phyloP scores from a whole-genome alignment of 2,329 filamentous ascomycete species.

The Byssochlamys sp. region DNA sequence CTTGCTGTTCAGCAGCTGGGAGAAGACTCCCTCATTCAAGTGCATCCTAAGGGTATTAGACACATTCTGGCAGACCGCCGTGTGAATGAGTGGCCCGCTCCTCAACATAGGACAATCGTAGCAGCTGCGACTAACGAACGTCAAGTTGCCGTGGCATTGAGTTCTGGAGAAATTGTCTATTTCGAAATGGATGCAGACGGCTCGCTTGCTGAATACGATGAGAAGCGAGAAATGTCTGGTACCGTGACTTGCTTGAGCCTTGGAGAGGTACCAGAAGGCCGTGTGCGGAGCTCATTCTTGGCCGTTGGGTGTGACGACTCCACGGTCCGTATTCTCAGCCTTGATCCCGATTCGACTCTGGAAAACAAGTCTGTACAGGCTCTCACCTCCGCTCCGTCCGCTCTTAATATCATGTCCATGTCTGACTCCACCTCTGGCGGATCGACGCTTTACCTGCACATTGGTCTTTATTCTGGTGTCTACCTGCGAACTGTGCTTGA shows the following conservation, averaged over 20 bases:
- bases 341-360: slow-evolving; percentile 80
- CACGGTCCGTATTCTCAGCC: slow-evolving; percentile 81
- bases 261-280: slow-evolving; percentile 82
- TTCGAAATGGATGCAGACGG: slow-evolving; percentile 95
- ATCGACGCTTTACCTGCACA: slow-evolving; percentile 84
- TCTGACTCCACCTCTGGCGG: slow-evolving; percentile 83
- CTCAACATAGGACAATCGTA: slow-evolving; percentile 88
- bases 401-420: slow-evolving; percentile 89
- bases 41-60: slow-evolving; percentile 90
- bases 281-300: slow-evolving; percentile 78
- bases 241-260: slow-evolving; percentile 92
- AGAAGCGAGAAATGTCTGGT: slow-evolving; percentile 88
- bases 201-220: slow-evolving; percentile 83
- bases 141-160: slow-evolving; percentile 86
- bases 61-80: slow-evolving; percentile 69
- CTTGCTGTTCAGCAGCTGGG: slow-evolving; percentile 89
- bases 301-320: slow-evolving; percentile 96
- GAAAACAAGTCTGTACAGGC: slow-evolving; percentile 93
- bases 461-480: slow-evolving; percentile 88
- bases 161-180: slow-evolving; percentile 92
- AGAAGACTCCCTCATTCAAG: slow-evolving; percentile 83
- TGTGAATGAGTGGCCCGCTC: slow-evolving; percentile 86
- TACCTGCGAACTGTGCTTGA: slow-evolving; percentile 92
- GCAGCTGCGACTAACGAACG: slow-evolving; percentile 86
- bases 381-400: slow-evolving; percentile 77